Evolutionary conservation across 306 rosid species (phyloP), one percentile per base, ranked within the genome.

Genomic region (Vicia sativa): DNA sequence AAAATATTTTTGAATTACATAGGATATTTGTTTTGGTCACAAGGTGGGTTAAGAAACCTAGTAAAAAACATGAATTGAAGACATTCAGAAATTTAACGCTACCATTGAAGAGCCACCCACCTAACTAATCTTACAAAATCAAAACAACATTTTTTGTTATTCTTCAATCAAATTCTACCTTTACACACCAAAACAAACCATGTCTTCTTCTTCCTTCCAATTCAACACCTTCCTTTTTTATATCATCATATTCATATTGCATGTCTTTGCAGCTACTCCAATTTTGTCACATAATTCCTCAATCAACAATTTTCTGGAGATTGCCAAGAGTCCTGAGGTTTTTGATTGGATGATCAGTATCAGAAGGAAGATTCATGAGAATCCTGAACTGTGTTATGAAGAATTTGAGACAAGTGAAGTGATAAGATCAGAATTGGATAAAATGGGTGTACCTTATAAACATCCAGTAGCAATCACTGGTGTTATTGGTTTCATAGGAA

Each of bases 291-390:
- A 57, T 14, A 4, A 67, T 45, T 61, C 70, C 14, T 18, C 60
- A 13, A 0, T 55, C 74, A 39, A 46, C 23, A 74, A 71, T 14
- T 86, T 86, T 26, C 88, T 90, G 10, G 74, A 74, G 26, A 70
- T 60, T 55, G 90, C 97, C 21, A 80, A 88, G 67, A 83, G 67
- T 13, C 70, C 75, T 0, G 81, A 86, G 53, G 35, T 85, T 44
- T 83, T 73, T 70, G 87, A 90, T 74, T 93, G 96, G 96, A 90
- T 90, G 91, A 78, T 90, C 49, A 74, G 64, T 76, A 83, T 87
- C 83, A 78, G 96, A 76, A 87, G 98, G 82, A 85, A 86, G 64
- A 79, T 93, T 68, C 98, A 93, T 38, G 84, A 86, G 82, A 80
- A 85, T 69, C 96, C 98, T 4, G 96, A 92, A 77, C 67, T 90